Base-by-base conservation (phyloP, 352 stramenopile genomes). In the Phytophthora palmivora region DNA sequence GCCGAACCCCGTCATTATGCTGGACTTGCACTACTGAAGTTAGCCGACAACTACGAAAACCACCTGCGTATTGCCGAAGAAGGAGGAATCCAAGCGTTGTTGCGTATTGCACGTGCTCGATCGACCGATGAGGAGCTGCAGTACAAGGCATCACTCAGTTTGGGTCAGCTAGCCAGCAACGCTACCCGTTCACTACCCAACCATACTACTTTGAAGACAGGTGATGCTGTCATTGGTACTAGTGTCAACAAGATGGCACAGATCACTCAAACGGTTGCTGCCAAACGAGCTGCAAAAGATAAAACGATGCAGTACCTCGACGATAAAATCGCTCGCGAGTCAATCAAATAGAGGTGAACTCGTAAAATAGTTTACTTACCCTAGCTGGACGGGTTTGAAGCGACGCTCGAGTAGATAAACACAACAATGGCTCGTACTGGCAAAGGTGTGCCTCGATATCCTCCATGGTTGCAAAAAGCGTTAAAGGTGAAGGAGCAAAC, bases 11-110 rank as follows among this genome's bases (percentile, higher is more conserved):
- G 94, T 9, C 93, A 99, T 69, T 99, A 98, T 73, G 97, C 97
- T 24, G 94, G 94, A 2, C 76, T 98, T 11, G 97, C 97, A 39
- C 78, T 99, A n/a, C 84, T 99, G 30, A 98, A 99, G 70, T 83
- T 99, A 34, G 95, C 96, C 11, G 96, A 99, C 74, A 99, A 99
- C 68, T 98, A 98, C 70, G 92, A 98, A 67, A 99, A 98, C 74
- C 97, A 99, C 67, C 54, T 99, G 38, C 85, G 84, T 26, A 98
- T 99, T 66, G 94, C 96, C 12, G 87, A 98, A 58, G 94, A 98
- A 68, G 96, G 96, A 33, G 96, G 96, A 5, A 98, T 99, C 51
- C 90, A 98, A 66, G 96, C 96, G 30, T 76, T 99, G 12, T 59
- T 99, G 14, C 85, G 93, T 28, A 89, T 99, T 34, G 94, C 92